Evolutionary conservation across 768 basidiomycete species (phyloP), one percentile per base, ranked within the genome.

Genomic region (Suillus lakei): DNA sequence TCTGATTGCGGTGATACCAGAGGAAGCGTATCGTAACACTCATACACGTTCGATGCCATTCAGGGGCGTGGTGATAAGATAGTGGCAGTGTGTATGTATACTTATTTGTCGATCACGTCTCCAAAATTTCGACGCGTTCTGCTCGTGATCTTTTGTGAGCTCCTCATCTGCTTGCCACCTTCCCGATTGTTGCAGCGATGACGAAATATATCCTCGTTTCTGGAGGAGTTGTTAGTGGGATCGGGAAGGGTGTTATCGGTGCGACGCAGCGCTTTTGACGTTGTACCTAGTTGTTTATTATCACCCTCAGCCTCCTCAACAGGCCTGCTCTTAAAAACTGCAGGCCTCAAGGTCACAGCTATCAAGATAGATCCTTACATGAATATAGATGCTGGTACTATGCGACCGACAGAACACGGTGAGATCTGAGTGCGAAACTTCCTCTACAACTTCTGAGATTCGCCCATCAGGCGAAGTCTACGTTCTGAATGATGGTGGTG

Each of bases 291-390:
- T 36, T 68, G 72, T 73, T 72, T 72, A 68, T 73, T n/a, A 68
- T 36, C 66, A 62, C 70, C 64, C 67, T 46, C 75, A 98, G 97
- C 97, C 69, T 99, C 97, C 32, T 98, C 96, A 59, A 98, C 97
- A 6, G 97, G 97, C 65, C 83, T 99, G 60, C 86, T 99, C 60
- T 84, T 99, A 76, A 98, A 98, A 81, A 98, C 94, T 51, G 89
- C 91, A 43, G 97, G 97, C 55, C 84, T 98, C 66, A 98, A 96
- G 81, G 97, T 98, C 71, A 99, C 97, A 9, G 93, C 97, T 13
- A 98, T 99, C 85, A 99, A 99, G 82, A 99, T 99, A 73, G 97
- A 99, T 77, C 97, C 97, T 16, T 99, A 99, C 72, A 99, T 99
- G 97, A 99, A 99, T 81, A 98, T 99, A 72, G 97, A 99, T 84